Evolutionary conservation across 768 basidiomycete species (phyloP).

Genomic region (Suillus subluteus): DNA sequence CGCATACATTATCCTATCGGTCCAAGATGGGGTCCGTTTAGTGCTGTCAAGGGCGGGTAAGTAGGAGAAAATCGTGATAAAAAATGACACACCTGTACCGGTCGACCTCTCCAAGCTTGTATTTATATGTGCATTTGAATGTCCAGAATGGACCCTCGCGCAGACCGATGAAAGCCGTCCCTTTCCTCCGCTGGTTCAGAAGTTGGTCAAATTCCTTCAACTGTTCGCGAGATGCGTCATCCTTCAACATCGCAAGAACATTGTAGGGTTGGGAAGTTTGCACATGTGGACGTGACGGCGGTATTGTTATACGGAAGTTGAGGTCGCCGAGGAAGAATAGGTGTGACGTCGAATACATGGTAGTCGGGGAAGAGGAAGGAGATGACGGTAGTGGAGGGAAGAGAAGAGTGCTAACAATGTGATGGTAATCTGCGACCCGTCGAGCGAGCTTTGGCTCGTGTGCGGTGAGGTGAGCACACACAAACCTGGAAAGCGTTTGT

Average conservation of each 20-base stretch:
- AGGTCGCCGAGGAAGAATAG: slow-evolving; percentile 94
- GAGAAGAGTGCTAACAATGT: slow-evolving; percentile 80
- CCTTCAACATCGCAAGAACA: slow-evolving; percentile 43
- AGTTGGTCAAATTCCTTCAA: slow-evolving; percentile 79
- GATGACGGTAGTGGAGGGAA: slow-evolving; percentile 60
- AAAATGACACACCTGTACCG: slow-evolving; percentile 65
- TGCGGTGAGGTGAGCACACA: slow-evolving; percentile 90
- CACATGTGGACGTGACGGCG: slow-evolving; percentile 53
- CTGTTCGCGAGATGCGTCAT: slow-evolving; percentile 56
- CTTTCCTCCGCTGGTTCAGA: slow-evolving; percentile 59
- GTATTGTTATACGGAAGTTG: slow-evolving; percentile 83
- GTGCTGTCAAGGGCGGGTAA: slow-evolving; percentile 40
- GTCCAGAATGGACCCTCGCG: slow-evolving; percentile 86
- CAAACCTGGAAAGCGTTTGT: slow-evolving; percentile 60
- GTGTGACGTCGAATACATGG: slow-evolving; percentile 85
- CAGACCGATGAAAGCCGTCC: slow-evolving; percentile 70
- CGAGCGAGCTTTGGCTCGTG: slow-evolving; percentile 65
- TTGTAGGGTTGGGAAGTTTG: slow-evolving; percentile 38
- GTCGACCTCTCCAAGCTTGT: slow-evolving; percentile 78
- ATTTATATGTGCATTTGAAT: slow-evolving; percentile 94
- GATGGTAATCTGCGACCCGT: slow-evolving; percentile 77
- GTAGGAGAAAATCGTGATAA: neutral
- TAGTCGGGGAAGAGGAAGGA: slow-evolving; percentile 46
- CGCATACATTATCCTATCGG: slow-evolving; percentile 88
- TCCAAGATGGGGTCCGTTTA: slow-evolving; percentile 87